Conservation (phyloP, 148 eudicot species). For the Gaultheria prostrata region DNA sequence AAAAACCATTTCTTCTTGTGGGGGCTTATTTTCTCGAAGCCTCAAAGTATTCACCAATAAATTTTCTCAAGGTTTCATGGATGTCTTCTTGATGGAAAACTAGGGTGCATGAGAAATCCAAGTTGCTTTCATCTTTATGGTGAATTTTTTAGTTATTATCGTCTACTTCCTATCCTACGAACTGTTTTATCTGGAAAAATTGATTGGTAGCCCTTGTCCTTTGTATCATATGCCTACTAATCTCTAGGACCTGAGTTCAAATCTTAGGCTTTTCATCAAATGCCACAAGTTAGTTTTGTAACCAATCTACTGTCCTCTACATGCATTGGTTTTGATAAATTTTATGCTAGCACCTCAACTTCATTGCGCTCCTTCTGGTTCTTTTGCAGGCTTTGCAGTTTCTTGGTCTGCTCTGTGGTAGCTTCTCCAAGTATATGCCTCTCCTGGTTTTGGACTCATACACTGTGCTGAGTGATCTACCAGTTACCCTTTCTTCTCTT, state of each 20-base stretch:
- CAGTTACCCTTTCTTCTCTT: slow-evolving; percentile 63
- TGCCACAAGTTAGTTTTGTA: neutral
- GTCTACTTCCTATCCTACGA: neutral
- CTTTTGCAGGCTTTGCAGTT: slow-evolving; percentile 59
- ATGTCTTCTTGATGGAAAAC: neutral
- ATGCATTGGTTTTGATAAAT: neutral
- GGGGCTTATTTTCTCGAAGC: neutral
- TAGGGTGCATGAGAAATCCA: neutral
- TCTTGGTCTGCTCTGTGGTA: slow-evolving; percentile 66
- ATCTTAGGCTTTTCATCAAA: neutral
- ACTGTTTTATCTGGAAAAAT: neutral
- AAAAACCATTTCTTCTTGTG: neutral
- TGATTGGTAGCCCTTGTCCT: neutral
- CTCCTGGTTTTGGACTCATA: slow-evolving; percentile 48
- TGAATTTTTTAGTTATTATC: neutral
- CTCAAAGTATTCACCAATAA: neutral
- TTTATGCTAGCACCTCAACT: neutral
- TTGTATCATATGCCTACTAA: neutral
- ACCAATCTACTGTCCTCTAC: neutral
- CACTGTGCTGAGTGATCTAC: slow-evolving; percentile 63
- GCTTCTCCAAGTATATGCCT: slow-evolving; percentile 77
- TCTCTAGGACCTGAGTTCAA: neutral
- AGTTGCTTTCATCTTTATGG: neutral
- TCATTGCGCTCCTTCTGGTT: neutral
- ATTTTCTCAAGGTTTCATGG: neutral